Percentiles rank a stretch among this genome's conserved stretches.
phyloP scores from a whole-genome alignment of 768 basidiomycete species.

The Auricularia sp. region DNA sequence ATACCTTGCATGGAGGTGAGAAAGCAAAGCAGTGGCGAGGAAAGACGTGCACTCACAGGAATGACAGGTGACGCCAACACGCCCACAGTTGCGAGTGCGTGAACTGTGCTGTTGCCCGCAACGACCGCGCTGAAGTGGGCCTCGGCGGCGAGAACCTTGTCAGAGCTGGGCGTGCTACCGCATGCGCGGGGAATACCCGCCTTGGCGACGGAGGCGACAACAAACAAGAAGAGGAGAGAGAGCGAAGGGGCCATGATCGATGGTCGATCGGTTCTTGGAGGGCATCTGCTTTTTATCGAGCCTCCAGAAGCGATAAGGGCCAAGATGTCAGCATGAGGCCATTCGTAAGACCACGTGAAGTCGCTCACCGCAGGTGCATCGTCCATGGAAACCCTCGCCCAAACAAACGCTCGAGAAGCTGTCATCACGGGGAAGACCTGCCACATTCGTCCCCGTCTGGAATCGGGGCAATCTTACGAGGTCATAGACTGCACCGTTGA shows the following conservation, averaged over 20 bases:
- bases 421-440: no score
- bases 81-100: conserved; percentile 10
- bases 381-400: no score
- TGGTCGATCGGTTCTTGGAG: no score
- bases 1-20: conserved; percentile 18
- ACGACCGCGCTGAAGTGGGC: conserved; percentile 34
- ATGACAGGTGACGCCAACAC: conserved; percentile 10
- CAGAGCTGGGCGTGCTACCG: conserved; percentile 29
- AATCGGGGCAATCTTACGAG: no score
- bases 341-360: no score
- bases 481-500: no score
- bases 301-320: no score
- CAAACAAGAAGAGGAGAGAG: neutral
- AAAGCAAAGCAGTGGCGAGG: neutral
- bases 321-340: no score
- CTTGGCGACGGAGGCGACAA: neutral
- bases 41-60: neutral
- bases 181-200: conserved; percentile 15
- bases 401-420: no score
- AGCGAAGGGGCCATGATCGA: neutral
- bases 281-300: no score
- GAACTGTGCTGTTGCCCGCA: conserved; percentile 15
- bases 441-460: no score
- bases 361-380: no score
- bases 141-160: conserved; percentile 27